Conservation (phyloP, 2,329 filamentous ascomycete species). For the Botryosphaeria dothidea region DNA sequence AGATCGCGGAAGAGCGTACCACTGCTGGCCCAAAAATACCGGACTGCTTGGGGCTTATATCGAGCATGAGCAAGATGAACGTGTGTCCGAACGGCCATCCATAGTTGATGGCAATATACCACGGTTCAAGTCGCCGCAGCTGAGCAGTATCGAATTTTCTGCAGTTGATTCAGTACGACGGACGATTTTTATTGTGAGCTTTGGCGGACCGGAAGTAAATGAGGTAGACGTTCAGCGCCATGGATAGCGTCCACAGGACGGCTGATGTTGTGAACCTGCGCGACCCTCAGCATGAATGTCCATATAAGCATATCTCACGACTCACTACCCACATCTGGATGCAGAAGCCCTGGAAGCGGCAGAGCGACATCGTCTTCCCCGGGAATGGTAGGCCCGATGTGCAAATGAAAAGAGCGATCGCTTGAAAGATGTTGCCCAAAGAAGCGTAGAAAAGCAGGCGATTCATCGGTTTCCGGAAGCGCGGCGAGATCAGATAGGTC, state of each 20-base stretch:
- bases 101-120: constrained; percentile 70
- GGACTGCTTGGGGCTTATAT: constrained; percentile 46
- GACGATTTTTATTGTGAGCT: neutral
- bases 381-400: constrained; percentile 54
- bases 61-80: constrained; percentile 66
- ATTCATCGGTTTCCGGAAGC: constrained; percentile 83
- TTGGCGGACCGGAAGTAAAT: constrained; percentile 64
- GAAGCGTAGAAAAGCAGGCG: constrained; percentile 83
- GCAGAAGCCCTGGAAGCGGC: constrained; percentile 75
- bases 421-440: constrained; percentile 76
- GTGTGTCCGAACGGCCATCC: constrained; percentile 72
- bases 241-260: constrained; percentile 74
- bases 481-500: constrained; percentile 67
- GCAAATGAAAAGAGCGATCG: constrained; percentile 74
- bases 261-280: constrained; percentile 75
- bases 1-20: constrained; percentile 35
- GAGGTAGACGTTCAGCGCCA: constrained; percentile 81
- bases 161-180: neutral
- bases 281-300: constrained; percentile 22
- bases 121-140: constrained; percentile 69
- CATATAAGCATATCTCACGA: neutral
- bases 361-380: constrained; percentile 58
- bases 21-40: constrained; percentile 73
- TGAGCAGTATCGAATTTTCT: constrained; percentile 64
- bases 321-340: constrained; percentile 72